These are phyloP conservation scores for Boletus huronensis DNA, from an alignment of 768 basidiomycete species.

Conservation along the genomic window DNA sequence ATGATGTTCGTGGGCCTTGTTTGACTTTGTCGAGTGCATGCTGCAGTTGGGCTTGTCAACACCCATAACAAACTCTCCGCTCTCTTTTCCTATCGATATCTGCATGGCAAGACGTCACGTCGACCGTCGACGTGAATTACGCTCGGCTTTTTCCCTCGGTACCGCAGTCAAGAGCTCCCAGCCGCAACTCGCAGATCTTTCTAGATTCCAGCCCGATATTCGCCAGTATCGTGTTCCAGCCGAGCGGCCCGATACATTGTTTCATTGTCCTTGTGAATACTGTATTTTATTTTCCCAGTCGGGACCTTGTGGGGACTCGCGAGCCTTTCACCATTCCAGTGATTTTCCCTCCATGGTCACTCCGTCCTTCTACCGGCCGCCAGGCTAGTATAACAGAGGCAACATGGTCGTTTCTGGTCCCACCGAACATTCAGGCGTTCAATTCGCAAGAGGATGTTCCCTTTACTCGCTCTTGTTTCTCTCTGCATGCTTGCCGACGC, in stretches of 20 bases:
- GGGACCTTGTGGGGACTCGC: background rate
- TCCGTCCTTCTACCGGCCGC: background rate
- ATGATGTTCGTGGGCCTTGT: background rate
- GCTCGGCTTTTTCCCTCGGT: background rate
- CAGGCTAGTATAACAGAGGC: background rate
- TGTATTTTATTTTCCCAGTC: too few species aligned
- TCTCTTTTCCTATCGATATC: background rate
- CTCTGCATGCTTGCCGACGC: slow-evolving; percentile 1
- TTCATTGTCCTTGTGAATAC: background rate
- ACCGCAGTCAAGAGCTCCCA: background rate
- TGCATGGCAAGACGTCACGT: background rate
- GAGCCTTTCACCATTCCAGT: background rate
- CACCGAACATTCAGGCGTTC: background rate
- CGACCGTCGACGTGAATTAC: too few species aligned
- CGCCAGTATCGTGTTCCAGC: background rate
- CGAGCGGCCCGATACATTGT: background rate
- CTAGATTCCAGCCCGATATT: background rate
- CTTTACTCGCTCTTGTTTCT: background rate
- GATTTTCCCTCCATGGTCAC: background rate
- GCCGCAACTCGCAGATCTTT: background rate
- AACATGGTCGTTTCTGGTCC: background rate
- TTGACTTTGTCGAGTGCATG: background rate
- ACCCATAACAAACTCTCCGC: background rate
- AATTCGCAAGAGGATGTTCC: background rate
- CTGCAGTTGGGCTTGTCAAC: background rate